These are phyloP conservation scores for Sporothrix mexicana DNA, from an alignment of 2,329 filamentous ascomycete species.

Conservation along the genomic window DNA sequence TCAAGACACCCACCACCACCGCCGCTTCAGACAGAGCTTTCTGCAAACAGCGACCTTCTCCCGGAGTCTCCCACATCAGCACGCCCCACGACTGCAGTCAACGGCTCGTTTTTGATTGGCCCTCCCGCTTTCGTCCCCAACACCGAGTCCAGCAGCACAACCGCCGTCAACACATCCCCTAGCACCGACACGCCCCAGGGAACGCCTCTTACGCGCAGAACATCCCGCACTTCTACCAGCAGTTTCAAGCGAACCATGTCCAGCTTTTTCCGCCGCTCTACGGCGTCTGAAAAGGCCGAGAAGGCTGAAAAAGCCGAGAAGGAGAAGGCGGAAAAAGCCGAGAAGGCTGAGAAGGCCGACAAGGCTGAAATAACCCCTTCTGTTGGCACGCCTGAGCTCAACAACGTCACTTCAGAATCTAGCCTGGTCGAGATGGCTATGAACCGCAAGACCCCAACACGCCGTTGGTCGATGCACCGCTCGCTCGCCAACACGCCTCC, in stretches of 20 bases:
- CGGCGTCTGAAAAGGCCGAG: constrained; percentile 2
- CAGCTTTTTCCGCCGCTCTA: constrained; percentile 53
- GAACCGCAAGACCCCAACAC: constrained; percentile 42
- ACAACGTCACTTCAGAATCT: constrained; percentile 39
- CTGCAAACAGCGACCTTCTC: background rate
- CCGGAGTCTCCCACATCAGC: background rate
- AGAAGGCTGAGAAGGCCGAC: background rate
- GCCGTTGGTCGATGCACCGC: constrained; percentile 55
- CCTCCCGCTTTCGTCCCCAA: constrained; percentile 18
- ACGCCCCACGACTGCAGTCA: constrained; percentile 35
- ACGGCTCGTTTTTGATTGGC: constrained; percentile 34
- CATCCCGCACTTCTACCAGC: constrained; percentile 49
- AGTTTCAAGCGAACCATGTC: constrained; percentile 59
- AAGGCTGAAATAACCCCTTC: background rate
- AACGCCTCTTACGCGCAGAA: constrained; percentile 44
- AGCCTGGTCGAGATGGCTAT: constrained; percentile 41
- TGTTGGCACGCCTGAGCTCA: constrained; percentile 33
- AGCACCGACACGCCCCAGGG: constrained; percentile 48
- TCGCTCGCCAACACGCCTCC: constrained; percentile 56
- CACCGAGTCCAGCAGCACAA: background rate
- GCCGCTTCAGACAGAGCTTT: background rate
- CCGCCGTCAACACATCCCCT: constrained; percentile 37
- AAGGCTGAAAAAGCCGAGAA: background rate
- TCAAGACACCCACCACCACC: constrained; percentile 9
- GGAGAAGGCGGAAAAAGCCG: background rate